Base-by-base conservation (phyloP, 768 basidiomycete genomes). In the Scleroderma citrinum region DNA sequence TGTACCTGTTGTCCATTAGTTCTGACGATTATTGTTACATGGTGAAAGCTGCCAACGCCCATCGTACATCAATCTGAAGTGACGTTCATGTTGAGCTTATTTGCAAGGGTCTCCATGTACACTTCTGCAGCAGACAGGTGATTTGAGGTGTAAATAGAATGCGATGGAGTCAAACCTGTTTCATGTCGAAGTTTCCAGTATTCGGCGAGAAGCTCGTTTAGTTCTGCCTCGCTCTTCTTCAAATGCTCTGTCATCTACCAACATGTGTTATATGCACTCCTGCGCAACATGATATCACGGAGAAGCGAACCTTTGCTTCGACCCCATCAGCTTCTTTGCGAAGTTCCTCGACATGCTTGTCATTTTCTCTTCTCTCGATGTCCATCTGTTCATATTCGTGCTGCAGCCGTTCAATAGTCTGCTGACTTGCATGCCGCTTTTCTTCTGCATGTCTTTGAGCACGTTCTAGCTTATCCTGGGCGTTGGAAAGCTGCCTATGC, bases 91-190 rank as follows among this genome's bases (percentile, higher is more conserved):
- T 85, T 87, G 38, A 92, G 72, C 57, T 87, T 87, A 65, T 87
- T 87, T 3, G 87, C 85, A 23, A 91, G 70, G 0, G 84, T 89
- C 64, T 89, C 88, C 88, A 91, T 90, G 58, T 88, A 92, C 2
- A 89, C 77, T 63, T 89, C 89, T 90, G 54, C 19, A 8, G 26
- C 40, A 48, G 37, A 47, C 31, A 6, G 26, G 56, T 41, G 54
- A 43, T 41, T 8, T 30, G 45, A 29, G 26, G 20, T 14, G 12
- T 41, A 30, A 14, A 34, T 32, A 20, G 7, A 41, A 47, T 24
- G 47, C 39, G 37, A 21, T 19, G 51, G 23, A 40, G 19, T 63
- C 61, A 31, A 59, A 87, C 90, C 85, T 59, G 87, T 83, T 57
- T 83, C 81, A 55, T 87, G 83, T 34, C 88, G 75, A 46, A 92